Percentiles rank a stretch among this genome's conserved stretches.
phyloP scores from a whole-genome alignment of 1,139 yeast genomes.

The Tardiomyces blankii region DNA sequence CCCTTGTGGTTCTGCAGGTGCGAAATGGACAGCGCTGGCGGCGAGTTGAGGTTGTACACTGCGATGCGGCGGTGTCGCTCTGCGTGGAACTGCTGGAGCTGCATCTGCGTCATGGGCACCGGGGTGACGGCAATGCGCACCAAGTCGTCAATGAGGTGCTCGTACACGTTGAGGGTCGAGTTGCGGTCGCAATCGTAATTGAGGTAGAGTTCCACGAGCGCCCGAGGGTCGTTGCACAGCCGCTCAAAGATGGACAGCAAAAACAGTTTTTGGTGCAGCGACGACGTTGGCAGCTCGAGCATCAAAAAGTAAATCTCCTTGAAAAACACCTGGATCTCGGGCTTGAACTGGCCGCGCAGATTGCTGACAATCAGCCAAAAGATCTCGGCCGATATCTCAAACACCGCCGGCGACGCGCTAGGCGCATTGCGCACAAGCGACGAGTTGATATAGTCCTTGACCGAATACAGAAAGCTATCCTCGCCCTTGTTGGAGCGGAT shows the following conservation, averaged over 20 bases:
- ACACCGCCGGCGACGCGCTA: slow-evolving; percentile 82
- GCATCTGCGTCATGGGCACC: slow-evolving; percentile 61
- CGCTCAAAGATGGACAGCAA: slow-evolving; percentile 69
- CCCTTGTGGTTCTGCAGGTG: slow-evolving; percentile 36
- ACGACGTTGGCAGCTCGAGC: slow-evolving; percentile 82
- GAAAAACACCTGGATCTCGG: slow-evolving; percentile 88
- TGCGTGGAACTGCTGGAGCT: slow-evolving; percentile 45
- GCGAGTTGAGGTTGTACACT: slow-evolving; percentile 59
- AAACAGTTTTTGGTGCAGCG: slow-evolving; percentile 85
- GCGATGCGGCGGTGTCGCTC: slow-evolving; percentile 57
- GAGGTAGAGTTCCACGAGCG: slow-evolving; percentile 81
- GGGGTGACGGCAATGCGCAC: slow-evolving; percentile 63
- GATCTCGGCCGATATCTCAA: slow-evolving; percentile 83
- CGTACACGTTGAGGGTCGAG: slow-evolving; percentile 75
- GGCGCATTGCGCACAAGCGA: slow-evolving; percentile 64
- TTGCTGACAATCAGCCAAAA: slow-evolving; percentile 83
- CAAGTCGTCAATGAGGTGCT: slow-evolving; percentile 64
- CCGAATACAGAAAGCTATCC: slow-evolving; percentile 63
- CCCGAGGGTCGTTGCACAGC: slow-evolving; percentile 79
- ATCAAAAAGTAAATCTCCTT: slow-evolving; percentile 92
- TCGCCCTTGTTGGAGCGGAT: slow-evolving; percentile 36
- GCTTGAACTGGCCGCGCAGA: slow-evolving; percentile 75
- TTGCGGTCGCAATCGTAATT: slow-evolving; percentile 88
- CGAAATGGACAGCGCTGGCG: slow-evolving; percentile 67
- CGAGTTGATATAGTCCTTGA: slow-evolving; percentile 55